phyloP scores from a whole-genome alignment of 2,329 filamentous ascomycete genomes.

The Monosporascus sp. region DNA sequence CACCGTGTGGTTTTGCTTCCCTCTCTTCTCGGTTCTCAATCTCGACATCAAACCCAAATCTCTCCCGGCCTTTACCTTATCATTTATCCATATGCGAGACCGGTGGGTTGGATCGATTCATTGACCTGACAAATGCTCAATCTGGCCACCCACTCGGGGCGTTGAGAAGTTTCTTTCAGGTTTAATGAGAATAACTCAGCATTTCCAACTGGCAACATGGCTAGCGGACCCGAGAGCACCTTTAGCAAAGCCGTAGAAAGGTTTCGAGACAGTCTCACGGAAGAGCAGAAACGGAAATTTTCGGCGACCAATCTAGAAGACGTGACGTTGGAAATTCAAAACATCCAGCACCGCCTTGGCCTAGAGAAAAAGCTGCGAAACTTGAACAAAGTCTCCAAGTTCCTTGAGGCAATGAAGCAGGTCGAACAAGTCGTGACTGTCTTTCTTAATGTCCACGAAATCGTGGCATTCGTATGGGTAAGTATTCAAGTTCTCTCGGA shows the following conservation, averaged over 20 bases:
- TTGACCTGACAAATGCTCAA: too few relatives aligned
- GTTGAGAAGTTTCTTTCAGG: too few relatives aligned
- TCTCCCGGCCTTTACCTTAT: too few relatives aligned
- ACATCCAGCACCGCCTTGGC: constrained; percentile 7
- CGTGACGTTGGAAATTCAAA: constrained; percentile 7
- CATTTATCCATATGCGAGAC: too few relatives aligned
- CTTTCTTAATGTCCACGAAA: constrained; percentile 15
- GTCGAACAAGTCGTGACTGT: constrained; percentile 15
- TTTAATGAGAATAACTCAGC: too few relatives aligned
- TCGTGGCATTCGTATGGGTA: constrained; percentile 18
- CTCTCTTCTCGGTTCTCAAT: too few relatives aligned
- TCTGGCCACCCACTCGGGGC: too few relatives aligned
- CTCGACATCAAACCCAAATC: too few relatives aligned
- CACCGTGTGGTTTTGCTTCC: too few relatives aligned
- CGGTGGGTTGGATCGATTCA: too few relatives aligned
- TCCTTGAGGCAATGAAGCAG: constrained; percentile 17
- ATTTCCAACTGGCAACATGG: too few relatives aligned
- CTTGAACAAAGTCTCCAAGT: constrained; percentile 12
- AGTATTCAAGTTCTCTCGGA: not conserved
- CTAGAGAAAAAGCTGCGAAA: constrained; percentile 11
- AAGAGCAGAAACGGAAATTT: constrained; percentile 7
- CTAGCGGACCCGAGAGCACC: too few relatives aligned
- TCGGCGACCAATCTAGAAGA: constrained; percentile 2
- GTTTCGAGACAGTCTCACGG: constrained; percentile 4
- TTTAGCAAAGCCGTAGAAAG: not conserved